phyloP scores from a whole-genome alignment of 345 rosid species.

The Stellera chamaejasme region DNA sequence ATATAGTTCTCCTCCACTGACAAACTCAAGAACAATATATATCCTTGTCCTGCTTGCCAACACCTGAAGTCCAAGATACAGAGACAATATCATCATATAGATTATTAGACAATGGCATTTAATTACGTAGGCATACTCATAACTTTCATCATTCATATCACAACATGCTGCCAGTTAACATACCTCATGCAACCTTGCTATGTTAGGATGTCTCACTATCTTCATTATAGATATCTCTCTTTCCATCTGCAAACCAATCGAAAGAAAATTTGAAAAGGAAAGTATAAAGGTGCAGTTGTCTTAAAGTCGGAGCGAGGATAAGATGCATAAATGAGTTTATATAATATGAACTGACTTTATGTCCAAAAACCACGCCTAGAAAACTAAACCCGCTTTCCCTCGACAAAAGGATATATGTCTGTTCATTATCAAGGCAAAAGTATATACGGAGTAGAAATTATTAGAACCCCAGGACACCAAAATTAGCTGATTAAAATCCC shows the following conservation, averaged over 20 bases:
- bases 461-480: too few relatives aligned
- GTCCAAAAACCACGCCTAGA: too few relatives aligned
- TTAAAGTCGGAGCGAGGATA: too few relatives aligned
- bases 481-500: neutral
- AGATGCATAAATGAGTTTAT: too few relatives aligned
- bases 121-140: slow-evolving; percentile 6
- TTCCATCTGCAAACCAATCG: slow-evolving; percentile 43
- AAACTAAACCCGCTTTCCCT: too few relatives aligned
- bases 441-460: too few relatives aligned
- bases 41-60: slow-evolving; percentile 69
- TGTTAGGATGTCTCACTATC: slow-evolving; percentile 80
- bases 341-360: too few relatives aligned
- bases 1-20: slow-evolving; percentile 79
- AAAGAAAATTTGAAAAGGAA: neutral
- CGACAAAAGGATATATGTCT: too few relatives aligned
- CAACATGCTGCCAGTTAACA: neutral
- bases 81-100: neutral
- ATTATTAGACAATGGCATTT: neutral
- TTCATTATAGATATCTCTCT: slow-evolving; percentile 93
- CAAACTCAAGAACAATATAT: slow-evolving; percentile 85
- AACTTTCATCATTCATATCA: neutral
- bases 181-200: slow-evolving; percentile 83
- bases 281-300: neutral
- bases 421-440: too few relatives aligned
- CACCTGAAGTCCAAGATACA: slow-evolving; percentile 33